Evolutionary conservation across 2,329 filamentous ascomycete species (phyloP).

Genomic region (Fonsecaea pugnacius): DNA sequence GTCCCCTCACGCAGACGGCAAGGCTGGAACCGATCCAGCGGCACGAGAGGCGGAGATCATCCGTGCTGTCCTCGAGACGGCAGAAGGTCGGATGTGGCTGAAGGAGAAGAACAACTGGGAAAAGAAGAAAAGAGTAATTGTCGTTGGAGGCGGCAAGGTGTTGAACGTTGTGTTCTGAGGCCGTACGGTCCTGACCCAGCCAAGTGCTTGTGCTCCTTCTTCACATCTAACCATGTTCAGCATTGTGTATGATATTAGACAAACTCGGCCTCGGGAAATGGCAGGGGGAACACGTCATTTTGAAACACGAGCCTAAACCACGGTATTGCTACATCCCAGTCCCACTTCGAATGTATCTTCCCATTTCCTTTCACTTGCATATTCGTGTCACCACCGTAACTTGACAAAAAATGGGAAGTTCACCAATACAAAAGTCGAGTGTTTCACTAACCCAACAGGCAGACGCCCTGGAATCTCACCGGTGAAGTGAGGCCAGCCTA

Average conservation of each 20-base stretch:
- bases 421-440: no score
- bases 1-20: conserved; percentile 40
- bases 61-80: conserved; percentile 62
- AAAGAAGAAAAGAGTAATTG: conserved; percentile 66
- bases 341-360: no score
- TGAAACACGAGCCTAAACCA: background rate
- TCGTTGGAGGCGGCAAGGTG: conserved; percentile 68
- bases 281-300: background rate
- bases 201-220: background rate
- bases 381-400: background rate
- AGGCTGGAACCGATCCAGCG: conserved; percentile 32
- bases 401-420: background rate
- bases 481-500: background rate
- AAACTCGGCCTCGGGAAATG: no score
- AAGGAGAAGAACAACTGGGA: conserved; percentile 55
- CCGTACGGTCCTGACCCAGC: background rate
- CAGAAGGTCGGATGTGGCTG: conserved; percentile 64
- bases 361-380: background rate
- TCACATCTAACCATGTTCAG: background rate
- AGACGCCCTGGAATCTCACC: background rate
- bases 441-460: no score
- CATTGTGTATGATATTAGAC: background rate
- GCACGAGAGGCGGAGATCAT: conserved; percentile 65
- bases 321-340: no score
- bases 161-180: conserved; percentile 71